Evolutionary conservation across 1,284 basidiomycete genomes (phyloP), one percentile per base, ranked within the genome.

Genomic region (Cutaneotrichosporon sp.): DNA sequence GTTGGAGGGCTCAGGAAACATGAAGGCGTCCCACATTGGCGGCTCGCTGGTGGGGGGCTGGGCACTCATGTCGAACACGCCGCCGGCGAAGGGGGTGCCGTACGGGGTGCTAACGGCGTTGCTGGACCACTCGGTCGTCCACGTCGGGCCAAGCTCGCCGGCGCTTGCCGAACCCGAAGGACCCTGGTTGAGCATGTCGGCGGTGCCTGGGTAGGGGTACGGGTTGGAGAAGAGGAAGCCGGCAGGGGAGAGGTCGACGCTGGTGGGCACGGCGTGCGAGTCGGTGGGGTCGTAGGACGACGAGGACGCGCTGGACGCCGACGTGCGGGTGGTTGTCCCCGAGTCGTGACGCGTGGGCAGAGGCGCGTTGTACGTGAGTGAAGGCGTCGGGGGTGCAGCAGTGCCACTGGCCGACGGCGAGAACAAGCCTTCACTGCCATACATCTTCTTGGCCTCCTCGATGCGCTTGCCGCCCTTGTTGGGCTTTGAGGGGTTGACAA

Each of bases 401-500:
- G 20, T 45, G 8, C 20, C 42, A 10, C 25, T 49, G 24, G 36
- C 42, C 29, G 16, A 27, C 18, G 45, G 20, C 18, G 20, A 33
- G 27, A 42, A 33, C 14, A 42, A 33, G 16, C 53, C 64, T 38
- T 63, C 67, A 49, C 55, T 59, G 9, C 75, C 75, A 54, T 66
- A 77, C 56, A 56, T 66, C 59, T 65, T 66, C 59, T 64, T 67
- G 2, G 75, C 75, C 53, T 72, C 69, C 24, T 74, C 72, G 24
- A 77, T 77, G 56, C 75, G 66, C 54, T 64, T 67, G 3, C 75
- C 73, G n/a, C 73, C 73, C 59, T 77, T 77, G 50, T 75, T 77
- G n/a, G 72, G 71, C 58, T 66, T 71, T 7, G 62, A 62, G 3
- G 75, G 75, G 53, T 74, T 74, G 24, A 71, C 54, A 24, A 77